Percentiles rank a stretch among this genome's conserved stretches.
Evolutionary conservation across 1,284 basidiomycete species (phyloP).

Genomic region (Athelia psychrophila): DNA sequence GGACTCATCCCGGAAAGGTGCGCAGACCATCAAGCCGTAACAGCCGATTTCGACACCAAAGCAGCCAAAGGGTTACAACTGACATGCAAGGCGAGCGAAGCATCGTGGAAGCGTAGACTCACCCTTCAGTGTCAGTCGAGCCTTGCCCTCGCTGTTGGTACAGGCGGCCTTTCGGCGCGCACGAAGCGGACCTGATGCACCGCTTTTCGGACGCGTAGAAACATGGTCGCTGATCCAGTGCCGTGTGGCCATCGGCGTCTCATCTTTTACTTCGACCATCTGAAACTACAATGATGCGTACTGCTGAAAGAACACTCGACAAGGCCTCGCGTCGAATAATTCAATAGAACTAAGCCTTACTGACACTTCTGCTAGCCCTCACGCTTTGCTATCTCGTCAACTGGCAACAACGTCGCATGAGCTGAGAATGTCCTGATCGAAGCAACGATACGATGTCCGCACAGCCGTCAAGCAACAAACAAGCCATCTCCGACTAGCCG

Average conservation of each 20-base stretch:
- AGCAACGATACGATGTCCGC: background rate
- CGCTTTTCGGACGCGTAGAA: no score
- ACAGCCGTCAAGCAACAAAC: background rate
- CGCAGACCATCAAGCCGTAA: slow-evolving; percentile 36
- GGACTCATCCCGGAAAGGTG: slow-evolving; percentile 30
- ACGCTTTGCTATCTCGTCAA: slow-evolving; percentile 3
- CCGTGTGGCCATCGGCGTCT: no score
- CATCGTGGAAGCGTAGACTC: no score
- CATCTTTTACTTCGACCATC: no score
- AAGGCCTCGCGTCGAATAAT: background rate
- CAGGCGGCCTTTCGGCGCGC: no score
- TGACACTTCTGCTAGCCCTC: slow-evolving; percentile 3
- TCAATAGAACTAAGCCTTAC: slow-evolving; percentile 2
- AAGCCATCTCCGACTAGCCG: background rate
- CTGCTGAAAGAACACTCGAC: slow-evolving; percentile 3
- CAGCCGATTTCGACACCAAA: slow-evolving; percentile 14
- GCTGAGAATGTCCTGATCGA: background rate
- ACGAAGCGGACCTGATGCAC: no score
- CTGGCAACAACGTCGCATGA: slow-evolving; percentile 7
- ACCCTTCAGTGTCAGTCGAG: no score
- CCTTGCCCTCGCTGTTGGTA: no score
- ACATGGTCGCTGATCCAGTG: no score
- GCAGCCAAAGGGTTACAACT: no score
- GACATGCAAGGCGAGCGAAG: no score
- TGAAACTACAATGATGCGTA: background rate